Conservation (phyloP, 345 rosid species). For the Eucalyptus regnans region DNA sequence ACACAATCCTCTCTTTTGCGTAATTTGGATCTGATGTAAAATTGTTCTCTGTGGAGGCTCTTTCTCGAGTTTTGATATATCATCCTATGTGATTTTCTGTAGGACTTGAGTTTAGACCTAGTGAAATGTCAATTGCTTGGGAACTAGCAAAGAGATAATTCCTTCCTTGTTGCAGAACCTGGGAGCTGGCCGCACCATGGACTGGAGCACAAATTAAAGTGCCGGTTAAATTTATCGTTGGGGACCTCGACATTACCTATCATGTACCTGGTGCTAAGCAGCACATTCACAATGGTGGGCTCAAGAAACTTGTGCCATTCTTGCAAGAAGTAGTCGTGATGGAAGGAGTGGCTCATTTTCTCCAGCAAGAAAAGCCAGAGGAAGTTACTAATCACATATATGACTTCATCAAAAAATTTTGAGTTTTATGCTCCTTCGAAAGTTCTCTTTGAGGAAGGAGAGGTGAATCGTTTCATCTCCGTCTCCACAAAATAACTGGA, state of each 20-base stretch:
- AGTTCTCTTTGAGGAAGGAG: neutral
- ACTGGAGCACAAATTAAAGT: slow-evolving; percentile 47
- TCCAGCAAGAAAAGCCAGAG: slow-evolving; percentile 59
- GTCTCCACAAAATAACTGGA: neutral
- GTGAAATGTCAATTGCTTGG: neutral
- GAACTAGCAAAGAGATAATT: neutral
- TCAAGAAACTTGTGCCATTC: slow-evolving; percentile 54
- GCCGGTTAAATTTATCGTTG: slow-evolving; percentile 76
- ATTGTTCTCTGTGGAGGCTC: neutral
- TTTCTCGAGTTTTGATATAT: neutral
- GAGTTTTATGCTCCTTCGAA: neutral
- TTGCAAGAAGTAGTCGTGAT: slow-evolving; percentile 64
- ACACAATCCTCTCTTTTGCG: neutral
- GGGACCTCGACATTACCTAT: slow-evolving; percentile 57
- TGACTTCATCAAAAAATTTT: slow-evolving; percentile 58
- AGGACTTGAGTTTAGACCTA: neutral
- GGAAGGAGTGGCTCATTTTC: slow-evolving; percentile 77
- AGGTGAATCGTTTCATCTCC: neutral
- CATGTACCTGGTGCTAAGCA: slow-evolving; percentile 51
- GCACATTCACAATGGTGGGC: slow-evolving; percentile 34
- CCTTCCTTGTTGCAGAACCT: slow-evolving; percentile 31
- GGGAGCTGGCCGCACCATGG: slow-evolving; percentile 80
- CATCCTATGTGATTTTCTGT: neutral
- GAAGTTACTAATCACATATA: slow-evolving; percentile 54
- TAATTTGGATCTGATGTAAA: neutral